Conservation (phyloP, 1,139 yeast species). For the Magnusiomyces suaveolens region DNA sequence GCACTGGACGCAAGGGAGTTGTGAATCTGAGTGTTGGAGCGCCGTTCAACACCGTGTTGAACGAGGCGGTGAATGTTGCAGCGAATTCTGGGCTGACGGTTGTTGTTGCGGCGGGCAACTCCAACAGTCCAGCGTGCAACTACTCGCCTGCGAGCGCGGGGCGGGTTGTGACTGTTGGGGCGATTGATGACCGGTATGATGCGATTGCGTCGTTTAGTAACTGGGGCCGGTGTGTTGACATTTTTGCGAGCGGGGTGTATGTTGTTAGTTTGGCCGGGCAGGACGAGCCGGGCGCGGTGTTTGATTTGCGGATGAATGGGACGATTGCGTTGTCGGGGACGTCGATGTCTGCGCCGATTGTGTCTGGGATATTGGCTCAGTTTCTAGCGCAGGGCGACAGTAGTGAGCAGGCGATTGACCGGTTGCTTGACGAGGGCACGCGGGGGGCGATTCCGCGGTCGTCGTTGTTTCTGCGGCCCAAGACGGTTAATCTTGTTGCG, state of each 20-base stretch:
- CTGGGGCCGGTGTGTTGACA: constrained; percentile 83
- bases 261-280: constrained; percentile 34
- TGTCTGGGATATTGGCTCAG: constrained; percentile 63
- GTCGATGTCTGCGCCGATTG: constrained; percentile 83
- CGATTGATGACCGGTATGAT: constrained; percentile 68
- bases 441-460: constrained; percentile 30
- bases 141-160: constrained; percentile 73
- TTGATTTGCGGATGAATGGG: constrained; percentile 17
- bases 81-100: constrained; percentile 60
- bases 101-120: constrained; percentile 87
- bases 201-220: constrained; percentile 68
- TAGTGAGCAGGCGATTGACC: constrained; percentile 22
- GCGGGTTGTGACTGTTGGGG: constrained; percentile 77
- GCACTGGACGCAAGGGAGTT: constrained; percentile 45
- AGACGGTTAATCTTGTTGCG: constrained; percentile 40
- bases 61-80: constrained; percentile 69
- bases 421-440: constrained; percentile 26
- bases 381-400: constrained; percentile 50
- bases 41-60: constrained; percentile 51
- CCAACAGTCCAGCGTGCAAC: constrained; percentile 65
- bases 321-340: constrained; percentile 57
- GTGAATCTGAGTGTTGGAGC: constrained; percentile 80
- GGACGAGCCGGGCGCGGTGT: background rate
- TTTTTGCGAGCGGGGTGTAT: constrained; percentile 73
- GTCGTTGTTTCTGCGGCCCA: constrained; percentile 35